Conservation (phyloP, 305 asterid genomes). For the Fraxinus baroniana region DNA sequence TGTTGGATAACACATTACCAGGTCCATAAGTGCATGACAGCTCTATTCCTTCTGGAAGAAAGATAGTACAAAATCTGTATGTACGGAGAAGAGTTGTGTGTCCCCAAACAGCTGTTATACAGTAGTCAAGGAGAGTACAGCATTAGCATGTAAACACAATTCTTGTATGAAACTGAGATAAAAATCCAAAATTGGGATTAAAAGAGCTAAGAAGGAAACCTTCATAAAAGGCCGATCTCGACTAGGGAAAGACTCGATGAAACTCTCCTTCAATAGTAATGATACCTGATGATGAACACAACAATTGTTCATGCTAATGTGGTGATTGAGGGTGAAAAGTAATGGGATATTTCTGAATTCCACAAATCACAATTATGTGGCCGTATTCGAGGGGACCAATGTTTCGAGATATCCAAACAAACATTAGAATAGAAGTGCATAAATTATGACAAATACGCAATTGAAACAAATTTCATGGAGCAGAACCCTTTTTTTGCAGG, state of each 20-base stretch:
- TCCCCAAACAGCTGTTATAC: slow-evolving; percentile 79
- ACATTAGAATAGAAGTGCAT: background rate
- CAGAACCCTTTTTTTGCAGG: background rate
- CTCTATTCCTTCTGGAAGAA: slow-evolving; percentile 93
- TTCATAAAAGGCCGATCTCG: slow-evolving; percentile 96
- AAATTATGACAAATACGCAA: background rate
- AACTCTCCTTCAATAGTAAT: slow-evolving; percentile 90
- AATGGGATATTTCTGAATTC: background rate
- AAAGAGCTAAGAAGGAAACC: slow-evolving; percentile 36
- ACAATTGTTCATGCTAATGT: background rate
- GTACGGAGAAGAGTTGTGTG: slow-evolving; percentile 99
- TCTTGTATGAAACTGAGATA: background rate
- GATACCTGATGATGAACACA: slow-evolving; percentile 61
- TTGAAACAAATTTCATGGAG: background rate
- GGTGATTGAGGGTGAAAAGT: background rate
- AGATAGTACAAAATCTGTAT: slow-evolving; percentile 92
- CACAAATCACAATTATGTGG: background rate
- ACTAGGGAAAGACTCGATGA: slow-evolving; percentile 86
- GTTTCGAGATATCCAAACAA: background rate
- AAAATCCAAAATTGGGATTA: background rate
- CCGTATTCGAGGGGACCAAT: background rate
- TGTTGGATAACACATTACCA: slow-evolving; percentile 22
- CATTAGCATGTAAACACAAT: background rate
- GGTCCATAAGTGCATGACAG: slow-evolving; percentile 22
- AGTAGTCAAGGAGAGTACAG: background rate